Evolutionary conservation across 1,284 basidiomycete species (phyloP), one percentile per base, ranked within the genome.

Genomic region (Ustilago bromivora): DNA sequence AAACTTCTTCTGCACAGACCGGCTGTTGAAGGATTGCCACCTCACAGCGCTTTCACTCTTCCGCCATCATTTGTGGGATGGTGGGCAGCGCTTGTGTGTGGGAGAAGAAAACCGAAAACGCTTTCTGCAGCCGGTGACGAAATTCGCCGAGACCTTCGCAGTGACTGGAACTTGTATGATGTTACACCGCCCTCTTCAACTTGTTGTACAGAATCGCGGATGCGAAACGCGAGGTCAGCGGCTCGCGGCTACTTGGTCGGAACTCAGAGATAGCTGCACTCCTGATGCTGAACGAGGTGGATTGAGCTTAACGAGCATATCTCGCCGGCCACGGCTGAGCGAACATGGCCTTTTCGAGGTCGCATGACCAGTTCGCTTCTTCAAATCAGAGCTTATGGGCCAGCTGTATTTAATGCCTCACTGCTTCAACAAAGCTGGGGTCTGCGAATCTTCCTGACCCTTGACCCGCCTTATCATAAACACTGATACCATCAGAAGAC

Each of bases 61-160:
- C 36, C 36, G 13, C 36, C 36, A 38, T 9, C 52, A 13, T 13
- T 52, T 28, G 54, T 28, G 36, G 54, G 36, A 56, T 40, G 10
- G 23, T 19, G 38, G 35, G 38, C 19, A 46, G n/a, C n/a, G 8
- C n/a, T 46, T 46, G n/a, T 46, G 43, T 46, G 56, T 38, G 56
- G 38, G 41, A 46, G 43, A 58, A 46, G 41, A 58, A 32, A 10
- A 1, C 56, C 38, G 46, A n/a, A 28, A 51, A 46, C 11, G 6
- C 40, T 11, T 17, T 41, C 12, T 31, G 52, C 23, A 41, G 31
- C 23, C 57, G 57, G 57, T n/a, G 34, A 40, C 23, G 41, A 61
- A 73, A 68, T 64, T 73, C 61, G 19, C 71, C 71, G 71, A 71
- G 32, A n/a, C 46, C 36, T 57, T 57, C 52, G 8, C 32, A 36